Percentiles rank a stretch among this genome's conserved stretches.
Conservation (phyloP, 768 basidiomycete species). For the Pholiota microspora region DNA sequence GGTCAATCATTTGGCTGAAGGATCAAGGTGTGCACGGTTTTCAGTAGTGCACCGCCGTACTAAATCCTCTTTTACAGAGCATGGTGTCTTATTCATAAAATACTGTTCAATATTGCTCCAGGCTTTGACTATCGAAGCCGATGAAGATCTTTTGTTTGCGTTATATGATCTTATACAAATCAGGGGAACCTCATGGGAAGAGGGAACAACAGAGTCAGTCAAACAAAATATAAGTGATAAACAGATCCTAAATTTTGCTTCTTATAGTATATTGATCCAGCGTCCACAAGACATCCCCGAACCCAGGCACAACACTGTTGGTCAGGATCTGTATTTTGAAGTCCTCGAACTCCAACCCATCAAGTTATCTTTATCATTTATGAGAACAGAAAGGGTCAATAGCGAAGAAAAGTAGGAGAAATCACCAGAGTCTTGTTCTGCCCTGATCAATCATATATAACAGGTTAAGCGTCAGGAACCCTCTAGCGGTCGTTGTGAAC, state of each 20-base stretch:
- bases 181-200: slow-evolving; percentile 89
- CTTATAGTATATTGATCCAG: slow-evolving; percentile 60
- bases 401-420: slow-evolving; percentile 83
- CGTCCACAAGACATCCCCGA: slow-evolving; percentile 68
- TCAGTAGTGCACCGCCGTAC: background rate
- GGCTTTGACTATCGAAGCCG: slow-evolving; percentile 92
- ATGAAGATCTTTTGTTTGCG: slow-evolving; percentile 94
- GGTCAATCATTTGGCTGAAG: slow-evolving; percentile 85
- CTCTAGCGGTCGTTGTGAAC: slow-evolving; percentile 89
- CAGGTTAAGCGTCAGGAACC: slow-evolving; percentile 81
- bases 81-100: slow-evolving; percentile 97
- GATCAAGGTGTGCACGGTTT: slow-evolving; percentile 76
- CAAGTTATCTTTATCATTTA: slow-evolving; percentile 89
- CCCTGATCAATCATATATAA: slow-evolving; percentile 2
- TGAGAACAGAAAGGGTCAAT: slow-evolving; percentile 92
- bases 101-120: slow-evolving; percentile 94
- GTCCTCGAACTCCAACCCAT: slow-evolving; percentile 94
- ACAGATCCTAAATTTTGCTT: too few relatives aligned
- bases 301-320: slow-evolving; percentile 60
- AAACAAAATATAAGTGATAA: too few relatives aligned
- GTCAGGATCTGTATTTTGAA: slow-evolving; percentile 92
- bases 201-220: slow-evolving; percentile 72
- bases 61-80: slow-evolving; percentile 50
- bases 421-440: slow-evolving; percentile 1
- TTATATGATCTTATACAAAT: slow-evolving; percentile 91